phyloP scores from a whole-genome alignment of 2,329 filamentous ascomycete species.

The Colletotrichum lindemuthianum region DNA sequence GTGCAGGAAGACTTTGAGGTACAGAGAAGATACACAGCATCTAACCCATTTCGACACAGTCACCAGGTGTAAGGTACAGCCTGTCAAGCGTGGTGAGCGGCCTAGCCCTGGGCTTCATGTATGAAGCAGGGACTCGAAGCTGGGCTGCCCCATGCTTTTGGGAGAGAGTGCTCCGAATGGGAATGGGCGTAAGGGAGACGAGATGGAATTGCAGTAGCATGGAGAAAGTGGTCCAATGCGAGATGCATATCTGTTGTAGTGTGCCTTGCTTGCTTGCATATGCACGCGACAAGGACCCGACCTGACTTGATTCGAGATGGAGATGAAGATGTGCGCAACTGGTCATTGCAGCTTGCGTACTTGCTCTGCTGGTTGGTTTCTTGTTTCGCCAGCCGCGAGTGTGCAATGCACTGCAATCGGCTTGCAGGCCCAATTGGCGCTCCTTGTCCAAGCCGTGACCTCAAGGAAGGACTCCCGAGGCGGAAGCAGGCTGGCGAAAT shows the following conservation, averaged over 20 bases:
- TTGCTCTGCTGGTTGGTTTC: conserved; percentile 1
- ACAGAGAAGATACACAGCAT: no score
- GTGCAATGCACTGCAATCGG: background rate
- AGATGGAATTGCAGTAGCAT: background rate
- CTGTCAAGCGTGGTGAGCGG: conserved; percentile 2
- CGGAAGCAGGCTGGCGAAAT: background rate
- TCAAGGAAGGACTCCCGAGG: background rate
- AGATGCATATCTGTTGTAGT: background rate
- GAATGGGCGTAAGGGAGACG: background rate
- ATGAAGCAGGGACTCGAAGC: background rate
- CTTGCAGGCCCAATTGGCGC: conserved; percentile 7
- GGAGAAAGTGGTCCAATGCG: background rate
- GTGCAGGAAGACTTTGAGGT: no score
- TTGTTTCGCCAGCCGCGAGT: conserved; percentile 10
- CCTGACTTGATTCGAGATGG: no score
- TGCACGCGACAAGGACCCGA: background rate
- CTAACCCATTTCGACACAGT: no score
- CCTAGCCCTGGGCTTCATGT: conserved; percentile 11
- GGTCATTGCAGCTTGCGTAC: background rate
- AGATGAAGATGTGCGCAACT: background rate
- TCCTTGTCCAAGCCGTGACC: no score
- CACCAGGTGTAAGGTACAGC: no score
- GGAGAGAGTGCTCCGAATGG: background rate
- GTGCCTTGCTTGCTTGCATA: conserved; percentile 3
- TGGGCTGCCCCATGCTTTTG: conserved; percentile 1